These are phyloP conservation scores for Backusella macrospora DNA, from an alignment of 192 early-diverging fungal species.

Conservation along the genomic window DNA sequence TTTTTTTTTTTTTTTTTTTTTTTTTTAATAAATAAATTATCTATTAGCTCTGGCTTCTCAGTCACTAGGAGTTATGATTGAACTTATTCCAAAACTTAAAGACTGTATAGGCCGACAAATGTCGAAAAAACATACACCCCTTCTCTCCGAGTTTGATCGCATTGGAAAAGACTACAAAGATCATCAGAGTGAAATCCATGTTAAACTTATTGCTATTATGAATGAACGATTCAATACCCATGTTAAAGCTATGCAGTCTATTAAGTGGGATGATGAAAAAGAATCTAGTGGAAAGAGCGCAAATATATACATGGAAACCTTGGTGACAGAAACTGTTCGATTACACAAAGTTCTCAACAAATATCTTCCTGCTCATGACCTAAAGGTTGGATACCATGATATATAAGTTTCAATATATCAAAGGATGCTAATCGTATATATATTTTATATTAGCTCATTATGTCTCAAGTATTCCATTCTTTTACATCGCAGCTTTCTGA, in stretches of 20 bases:
- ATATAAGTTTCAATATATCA: not conserved
- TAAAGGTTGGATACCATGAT: slow-evolving; percentile 59
- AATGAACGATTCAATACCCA: slow-evolving; percentile 83
- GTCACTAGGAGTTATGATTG: slow-evolving; percentile 86
- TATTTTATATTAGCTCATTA: slow-evolving; percentile 57
- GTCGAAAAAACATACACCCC: slow-evolving; percentile 74
- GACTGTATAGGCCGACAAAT: slow-evolving; percentile 74
- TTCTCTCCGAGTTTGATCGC: slow-evolving; percentile 91
- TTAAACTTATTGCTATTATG: slow-evolving; percentile 95
- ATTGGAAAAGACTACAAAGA: slow-evolving; percentile 80
- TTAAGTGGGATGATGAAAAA: slow-evolving; percentile 57
- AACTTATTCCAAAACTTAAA: slow-evolving; percentile 83
- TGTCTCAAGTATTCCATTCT: slow-evolving; percentile 76
- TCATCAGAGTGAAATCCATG: slow-evolving; percentile 90
- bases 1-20: slow-evolving; percentile 34
- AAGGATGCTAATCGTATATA: not conserved
- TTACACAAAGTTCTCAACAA: slow-evolving; percentile 91
- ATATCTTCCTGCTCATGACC: slow-evolving; percentile 71
- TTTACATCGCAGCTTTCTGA: slow-evolving; percentile 80
- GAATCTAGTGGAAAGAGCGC: slow-evolving; percentile 26
- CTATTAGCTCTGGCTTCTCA: slow-evolving; percentile 85
- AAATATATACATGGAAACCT: slow-evolving; percentile 73
- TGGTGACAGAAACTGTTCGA: slow-evolving; percentile 90
- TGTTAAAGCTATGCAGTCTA: slow-evolving; percentile 65
- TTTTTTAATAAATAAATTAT: not conserved